Conservation (phyloP, 257 asterid genomes). For the Rhazya stricta region DNA sequence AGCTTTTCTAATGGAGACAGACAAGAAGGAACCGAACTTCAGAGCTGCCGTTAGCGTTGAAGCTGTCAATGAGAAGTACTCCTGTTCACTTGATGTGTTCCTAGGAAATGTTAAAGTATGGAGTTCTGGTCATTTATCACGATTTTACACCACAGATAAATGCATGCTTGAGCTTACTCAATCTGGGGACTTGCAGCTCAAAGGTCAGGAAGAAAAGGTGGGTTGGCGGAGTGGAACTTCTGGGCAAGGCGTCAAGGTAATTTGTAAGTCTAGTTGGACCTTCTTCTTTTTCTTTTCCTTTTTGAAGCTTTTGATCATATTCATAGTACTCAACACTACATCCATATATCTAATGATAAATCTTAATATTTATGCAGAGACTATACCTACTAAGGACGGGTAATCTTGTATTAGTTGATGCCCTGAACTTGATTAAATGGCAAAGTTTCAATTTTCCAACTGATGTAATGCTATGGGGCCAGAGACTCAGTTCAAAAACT, state of each 20-base stretch:
- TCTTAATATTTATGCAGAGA: conserved; percentile 46
- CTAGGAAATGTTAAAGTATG: conserved; percentile 69
- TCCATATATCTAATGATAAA: conserved; percentile 10
- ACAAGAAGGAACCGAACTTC: conserved; percentile 41
- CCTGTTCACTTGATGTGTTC: conserved; percentile 66
- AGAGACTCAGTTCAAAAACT: conserved; percentile 72
- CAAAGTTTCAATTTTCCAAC: conserved; percentile 94
- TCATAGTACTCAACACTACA: not conserved
- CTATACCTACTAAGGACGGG: conserved; percentile 62
- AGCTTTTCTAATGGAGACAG: conserved; percentile 57
- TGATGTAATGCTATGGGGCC: conserved; percentile 83
- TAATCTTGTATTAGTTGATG: conserved; percentile 72
- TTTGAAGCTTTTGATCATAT: not conserved
- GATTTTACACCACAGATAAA: conserved; percentile 47
- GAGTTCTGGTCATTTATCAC: conserved; percentile 73
- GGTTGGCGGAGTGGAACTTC: conserved; percentile 92
- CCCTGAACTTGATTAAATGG: conserved; percentile 60
- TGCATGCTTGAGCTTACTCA: conserved; percentile 52
- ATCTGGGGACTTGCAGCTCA: conserved; percentile 59
- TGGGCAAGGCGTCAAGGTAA: conserved; percentile 79
- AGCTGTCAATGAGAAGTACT: conserved; percentile 40
- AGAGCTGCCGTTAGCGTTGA: conserved; percentile 61
- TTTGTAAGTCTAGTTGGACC: conserved; percentile 2
- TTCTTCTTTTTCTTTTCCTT: not conserved
- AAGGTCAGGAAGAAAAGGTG: conserved; percentile 36